These are phyloP conservation scores for Aspergillus saccharolyticus DNA, from an alignment of 495 filamentous ascomycete species.

Conservation along the genomic window DNA sequence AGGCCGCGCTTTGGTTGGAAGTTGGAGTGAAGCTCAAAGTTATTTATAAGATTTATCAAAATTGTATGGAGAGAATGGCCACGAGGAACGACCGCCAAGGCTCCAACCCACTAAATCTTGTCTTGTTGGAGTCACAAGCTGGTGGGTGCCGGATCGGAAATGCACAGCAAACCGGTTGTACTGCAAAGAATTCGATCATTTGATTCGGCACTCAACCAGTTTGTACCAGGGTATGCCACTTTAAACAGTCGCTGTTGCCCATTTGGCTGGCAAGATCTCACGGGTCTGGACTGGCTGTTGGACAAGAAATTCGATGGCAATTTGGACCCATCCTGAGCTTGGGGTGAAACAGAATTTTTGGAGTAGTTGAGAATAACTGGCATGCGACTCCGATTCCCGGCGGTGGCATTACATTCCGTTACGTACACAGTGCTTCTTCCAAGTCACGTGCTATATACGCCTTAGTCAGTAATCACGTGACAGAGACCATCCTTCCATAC, in stretches of 20 bases:
- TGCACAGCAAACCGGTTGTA: neutral
- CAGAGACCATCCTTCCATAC: neutral
- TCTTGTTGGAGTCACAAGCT: neutral
- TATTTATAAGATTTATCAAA: too few relatives aligned
- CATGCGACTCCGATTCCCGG: constrained; percentile 3
- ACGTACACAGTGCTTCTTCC: neutral
- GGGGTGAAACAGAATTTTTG: neutral
- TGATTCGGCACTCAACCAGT: neutral
- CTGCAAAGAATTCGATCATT: neutral
- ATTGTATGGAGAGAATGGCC: neutral
- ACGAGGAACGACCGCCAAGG: neutral
- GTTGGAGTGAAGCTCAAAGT: neutral
- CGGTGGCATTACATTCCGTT: constrained; percentile 3
- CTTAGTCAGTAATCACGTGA: too few relatives aligned
- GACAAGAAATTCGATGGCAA: neutral
- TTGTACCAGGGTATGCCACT: too few relatives aligned
- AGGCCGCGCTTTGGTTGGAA: neutral
- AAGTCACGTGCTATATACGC: too few relatives aligned
- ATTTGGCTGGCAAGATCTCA: neutral
- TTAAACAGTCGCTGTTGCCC: too few relatives aligned
- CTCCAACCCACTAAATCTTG: neutral
- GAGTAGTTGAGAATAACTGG: neutral
- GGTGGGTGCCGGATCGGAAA: neutral
- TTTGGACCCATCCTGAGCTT: neutral
- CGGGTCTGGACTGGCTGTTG: neutral